These are phyloP conservation scores for Pythium chondricola DNA, from an alignment of 352 stramenopile genomes.

Conservation along the genomic window DNA sequence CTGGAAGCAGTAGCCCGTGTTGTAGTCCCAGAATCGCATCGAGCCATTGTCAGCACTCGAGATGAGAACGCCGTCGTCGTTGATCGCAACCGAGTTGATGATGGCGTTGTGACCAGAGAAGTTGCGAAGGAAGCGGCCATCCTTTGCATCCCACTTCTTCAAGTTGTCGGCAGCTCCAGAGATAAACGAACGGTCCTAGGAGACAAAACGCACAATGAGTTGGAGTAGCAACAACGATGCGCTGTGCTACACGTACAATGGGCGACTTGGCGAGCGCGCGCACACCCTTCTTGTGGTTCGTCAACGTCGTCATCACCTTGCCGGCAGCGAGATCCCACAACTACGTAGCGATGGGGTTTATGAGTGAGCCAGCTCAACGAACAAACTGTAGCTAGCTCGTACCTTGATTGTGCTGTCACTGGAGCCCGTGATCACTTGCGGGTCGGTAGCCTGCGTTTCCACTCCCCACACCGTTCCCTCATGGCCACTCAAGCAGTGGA, in stretches of 20 bases:
- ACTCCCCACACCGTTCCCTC: constrained; percentile 94
- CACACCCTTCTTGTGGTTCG: constrained; percentile 99
- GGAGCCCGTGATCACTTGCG: constrained; percentile 90
- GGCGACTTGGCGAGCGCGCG: constrained; percentile 88
- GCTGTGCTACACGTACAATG: constrained; percentile 35
- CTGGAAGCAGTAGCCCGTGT: constrained; percentile 98
- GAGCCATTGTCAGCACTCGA: constrained; percentile 96
- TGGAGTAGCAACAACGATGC: too few relatives aligned
- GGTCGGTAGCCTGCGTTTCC: constrained; percentile 95
- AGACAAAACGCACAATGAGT: not conserved
- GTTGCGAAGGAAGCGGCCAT: constrained; percentile 95
- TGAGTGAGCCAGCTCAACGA: not conserved
- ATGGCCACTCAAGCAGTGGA: constrained; percentile 96
- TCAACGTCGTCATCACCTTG: constrained; percentile 98
- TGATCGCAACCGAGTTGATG: constrained; percentile 97
- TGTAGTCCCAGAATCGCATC: constrained; percentile 99
- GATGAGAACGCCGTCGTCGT: constrained; percentile 96
- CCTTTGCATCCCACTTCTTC: constrained; percentile 98
- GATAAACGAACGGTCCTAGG: constrained; percentile 95
- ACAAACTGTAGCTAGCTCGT: not conserved
- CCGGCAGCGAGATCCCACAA: constrained; percentile 98
- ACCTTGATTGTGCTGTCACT: constrained; percentile 95
- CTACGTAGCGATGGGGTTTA: constrained; percentile 18
- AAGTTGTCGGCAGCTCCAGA: constrained; percentile 96
- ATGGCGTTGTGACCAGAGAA: constrained; percentile 97